phyloP scores from a whole-genome alignment of 2,329 filamentous ascomycete genomes.

The Alternaria ventricosa region DNA sequence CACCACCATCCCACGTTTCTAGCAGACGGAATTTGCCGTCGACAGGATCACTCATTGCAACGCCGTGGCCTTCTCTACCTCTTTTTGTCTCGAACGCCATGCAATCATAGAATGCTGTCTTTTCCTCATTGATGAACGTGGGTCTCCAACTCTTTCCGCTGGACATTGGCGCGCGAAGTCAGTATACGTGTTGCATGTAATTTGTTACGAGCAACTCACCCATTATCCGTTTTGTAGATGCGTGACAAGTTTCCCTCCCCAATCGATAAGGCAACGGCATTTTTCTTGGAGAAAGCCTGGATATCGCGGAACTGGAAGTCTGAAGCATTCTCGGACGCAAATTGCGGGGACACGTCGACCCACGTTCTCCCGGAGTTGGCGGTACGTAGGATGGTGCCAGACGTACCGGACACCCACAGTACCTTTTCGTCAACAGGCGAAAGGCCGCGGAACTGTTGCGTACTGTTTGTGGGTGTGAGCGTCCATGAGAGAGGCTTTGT shows the following conservation, averaged over 20 bases:
- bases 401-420: conserved; percentile 36
- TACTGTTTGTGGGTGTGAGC: conserved; percentile 32
- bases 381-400: conserved; percentile 36
- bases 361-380: conserved; percentile 30
- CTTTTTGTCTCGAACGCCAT: conserved; percentile 33
- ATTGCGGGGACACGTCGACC: conserved; percentile 31
- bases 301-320: conserved; percentile 38
- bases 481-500: conserved; percentile 20
- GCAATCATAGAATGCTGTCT: conserved; percentile 37
- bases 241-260: conserved; percentile 34
- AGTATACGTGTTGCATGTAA: not conserved
- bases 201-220: not conserved
- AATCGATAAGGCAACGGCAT: conserved; percentile 31
- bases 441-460: conserved; percentile 36
- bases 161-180: not conserved
- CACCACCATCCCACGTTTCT: conserved; percentile 34
- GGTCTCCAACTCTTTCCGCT: conserved; percentile 28
- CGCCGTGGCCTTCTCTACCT: conserved; percentile 18
- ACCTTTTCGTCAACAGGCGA: conserved; percentile 24
- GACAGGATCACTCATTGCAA: conserved; percentile 40
- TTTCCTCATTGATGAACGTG: conserved; percentile 34
- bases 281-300: conserved; percentile 29
- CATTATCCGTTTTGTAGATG: conserved; percentile 31
- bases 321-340: conserved; percentile 26
- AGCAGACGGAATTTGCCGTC: conserved; percentile 36